These are phyloP conservation scores for Collybiopsis confluens DNA, from an alignment of 768 basidiomycete species.

Conservation along the genomic window DNA sequence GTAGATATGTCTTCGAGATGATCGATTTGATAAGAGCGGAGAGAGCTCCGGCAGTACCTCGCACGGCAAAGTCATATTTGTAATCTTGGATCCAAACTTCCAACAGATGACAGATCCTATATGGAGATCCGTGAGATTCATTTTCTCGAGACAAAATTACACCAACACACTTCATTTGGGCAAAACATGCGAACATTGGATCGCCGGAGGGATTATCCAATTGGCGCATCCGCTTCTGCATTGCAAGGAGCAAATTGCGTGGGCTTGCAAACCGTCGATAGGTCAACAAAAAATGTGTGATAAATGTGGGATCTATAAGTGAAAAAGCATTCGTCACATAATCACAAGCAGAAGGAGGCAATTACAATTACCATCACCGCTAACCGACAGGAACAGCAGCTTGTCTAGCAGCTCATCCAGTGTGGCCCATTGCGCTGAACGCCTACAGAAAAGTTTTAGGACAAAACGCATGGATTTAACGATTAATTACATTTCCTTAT, in stretches of 20 bases:
- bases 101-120: slow-evolving; percentile 75
- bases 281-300: slow-evolving; percentile 77
- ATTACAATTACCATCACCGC: slow-evolving; percentile 68
- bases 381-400: slow-evolving; percentile 76
- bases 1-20: slow-evolving; percentile 71
- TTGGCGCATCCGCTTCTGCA: slow-evolving; percentile 83
- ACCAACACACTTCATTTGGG: slow-evolving; percentile 70
- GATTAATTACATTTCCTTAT: slow-evolving; percentile 55
- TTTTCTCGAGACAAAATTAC: not conserved
- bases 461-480: too few species aligned
- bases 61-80: slow-evolving; percentile 76
- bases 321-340: not conserved
- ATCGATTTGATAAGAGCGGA: slow-evolving; percentile 76
- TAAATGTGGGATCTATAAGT: slow-evolving; percentile 63
- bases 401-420: slow-evolving; percentile 80
- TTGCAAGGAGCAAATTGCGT: slow-evolving; percentile 73
- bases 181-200: slow-evolving; percentile 83
- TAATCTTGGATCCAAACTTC: slow-evolving; percentile 76
- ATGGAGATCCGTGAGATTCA: slow-evolving; percentile 7
- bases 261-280: slow-evolving; percentile 82
- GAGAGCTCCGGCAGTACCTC: slow-evolving; percentile 68
- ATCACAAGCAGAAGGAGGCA: not conserved
- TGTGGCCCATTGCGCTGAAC: slow-evolving; percentile 68
- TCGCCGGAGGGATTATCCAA: slow-evolving; percentile 70
- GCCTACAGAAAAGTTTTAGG: slow-evolving; percentile 24